These are phyloP conservation scores for Micromonas commoda DNA, from an alignment of 139 green algal genomes.

Conservation along the genomic window DNA sequence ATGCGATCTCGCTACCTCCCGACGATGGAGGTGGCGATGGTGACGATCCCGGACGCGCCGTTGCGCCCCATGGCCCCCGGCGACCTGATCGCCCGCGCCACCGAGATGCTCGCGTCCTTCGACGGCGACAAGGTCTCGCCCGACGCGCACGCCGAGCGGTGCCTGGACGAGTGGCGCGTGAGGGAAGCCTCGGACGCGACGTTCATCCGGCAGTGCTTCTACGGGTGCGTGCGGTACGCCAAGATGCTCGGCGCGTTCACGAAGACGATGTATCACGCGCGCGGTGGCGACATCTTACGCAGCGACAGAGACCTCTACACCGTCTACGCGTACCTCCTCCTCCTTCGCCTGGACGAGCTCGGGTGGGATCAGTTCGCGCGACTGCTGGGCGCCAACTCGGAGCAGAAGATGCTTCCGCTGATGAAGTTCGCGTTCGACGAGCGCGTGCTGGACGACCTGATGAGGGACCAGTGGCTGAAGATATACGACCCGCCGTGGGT, in stretches of 20 bases:
- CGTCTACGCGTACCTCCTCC: conserved; percentile 26
- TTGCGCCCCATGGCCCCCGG: neutral
- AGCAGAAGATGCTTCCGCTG: conserved; percentile 66
- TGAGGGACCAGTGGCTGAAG: conserved; percentile 67
- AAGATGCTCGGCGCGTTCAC: conserved; percentile 24
- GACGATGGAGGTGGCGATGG: neutral
- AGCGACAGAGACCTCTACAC: conserved; percentile 31
- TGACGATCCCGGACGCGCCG: too few relatives aligned
- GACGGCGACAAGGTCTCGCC: conserved; percentile 29
- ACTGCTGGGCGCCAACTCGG: conserved; percentile 50
- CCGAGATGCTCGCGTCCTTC: conserved; percentile 27
- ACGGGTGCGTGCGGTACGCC: conserved; percentile 20
- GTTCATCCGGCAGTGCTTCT: conserved; percentile 3
- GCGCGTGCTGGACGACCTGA: conserved; percentile 42
- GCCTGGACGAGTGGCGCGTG: neutral
- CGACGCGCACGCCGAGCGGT: conserved; percentile 34
- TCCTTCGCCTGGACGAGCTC: conserved; percentile 31
- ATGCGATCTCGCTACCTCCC: neutral
- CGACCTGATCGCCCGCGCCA: conserved; percentile 16
- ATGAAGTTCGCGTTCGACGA: conserved; percentile 59
- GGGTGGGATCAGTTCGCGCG: conserved; percentile 36
- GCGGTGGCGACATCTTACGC: neutral
- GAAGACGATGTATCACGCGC: conserved; percentile 23
- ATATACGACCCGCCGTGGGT: conserved; percentile 56
- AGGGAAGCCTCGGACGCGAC: neutral